These are phyloP conservation scores for Ophiostoma quercus DNA, from an alignment of 2,329 filamentous ascomycete genomes.

Conservation along the genomic window DNA sequence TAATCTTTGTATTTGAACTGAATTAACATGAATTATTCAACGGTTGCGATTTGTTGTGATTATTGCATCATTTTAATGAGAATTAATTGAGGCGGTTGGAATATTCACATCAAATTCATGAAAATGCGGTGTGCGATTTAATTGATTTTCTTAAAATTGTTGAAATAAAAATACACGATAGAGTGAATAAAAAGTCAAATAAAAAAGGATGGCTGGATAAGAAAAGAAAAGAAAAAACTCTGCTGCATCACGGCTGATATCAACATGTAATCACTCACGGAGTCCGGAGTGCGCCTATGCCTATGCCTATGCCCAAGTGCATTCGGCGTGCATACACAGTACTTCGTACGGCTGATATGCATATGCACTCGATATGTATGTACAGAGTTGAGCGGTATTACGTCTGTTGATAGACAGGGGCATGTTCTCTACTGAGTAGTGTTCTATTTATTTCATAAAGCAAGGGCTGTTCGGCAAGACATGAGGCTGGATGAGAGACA, in stretches of 20 bases:
- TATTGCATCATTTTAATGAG: no score
- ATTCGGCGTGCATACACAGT: background rate
- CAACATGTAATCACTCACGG: background rate
- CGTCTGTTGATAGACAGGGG: no score
- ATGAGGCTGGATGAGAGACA: background rate
- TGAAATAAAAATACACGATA: no score
- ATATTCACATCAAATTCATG: no score
- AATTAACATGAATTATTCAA: no score
- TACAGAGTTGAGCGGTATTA: background rate
- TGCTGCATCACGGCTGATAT: background rate
- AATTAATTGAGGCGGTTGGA: no score
- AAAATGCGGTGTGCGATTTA: background rate
- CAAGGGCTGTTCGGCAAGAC: background rate
- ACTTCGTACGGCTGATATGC: background rate
- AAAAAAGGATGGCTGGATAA: no score
- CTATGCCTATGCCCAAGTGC: background rate
- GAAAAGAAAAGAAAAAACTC: constrained; percentile 11
- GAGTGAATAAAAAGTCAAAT: no score
- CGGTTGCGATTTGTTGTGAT: no score
- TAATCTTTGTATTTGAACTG: background rate
- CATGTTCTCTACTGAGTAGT: background rate
- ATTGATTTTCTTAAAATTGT: background rate
- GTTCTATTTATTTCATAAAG: background rate
- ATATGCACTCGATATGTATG: background rate
- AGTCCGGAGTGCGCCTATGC: background rate